Base-by-base conservation (phyloP, 768 basidiomycete genomes). In the Termitomyces sp. region DNA sequence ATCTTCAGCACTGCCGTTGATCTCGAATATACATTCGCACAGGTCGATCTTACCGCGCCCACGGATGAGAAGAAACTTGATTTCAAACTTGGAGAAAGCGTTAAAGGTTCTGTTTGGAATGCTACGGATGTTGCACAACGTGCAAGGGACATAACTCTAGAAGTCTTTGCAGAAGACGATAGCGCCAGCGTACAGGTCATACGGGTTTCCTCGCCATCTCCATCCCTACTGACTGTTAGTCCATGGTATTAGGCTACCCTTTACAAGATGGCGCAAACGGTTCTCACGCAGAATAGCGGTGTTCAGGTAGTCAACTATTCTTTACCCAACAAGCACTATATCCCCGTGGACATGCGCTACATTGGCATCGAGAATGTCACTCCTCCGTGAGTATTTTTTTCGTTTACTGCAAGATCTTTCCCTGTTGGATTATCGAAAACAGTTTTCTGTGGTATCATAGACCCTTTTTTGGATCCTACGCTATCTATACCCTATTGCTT, bases 301-400 rank as follows among this genome's bases (percentile, higher is more conserved):
- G 77, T 97, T 12, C 67, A 78, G 42, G 71, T 71, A 2, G 87
- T 91, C 32, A 77, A 79, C 14, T 97, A 96, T 72, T 71, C 74
- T 42, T 78, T 97, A 3, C 95, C 96, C 2, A 98, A 98, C 77
- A 92, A 95, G 73, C 95, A 97, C 68, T 98, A 96, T 70, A 82
- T 97, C 63, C 90, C 91, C 0, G 91, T 95, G 46, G 84, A 91
- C 69, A 88, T 93, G 85, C 72, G 71, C 53, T 91, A 90, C 59
- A 73, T 89, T 43, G 84, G 82, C 2, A 67, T 89, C 9, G 88
- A 90, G 63, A 92, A 92, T 66, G 61, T 80, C 38, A 83, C 82
- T 2, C 85, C 86, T 42, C 50, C 50, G 34, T 59, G 43, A 49
- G 59, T 29, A 40, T 29, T 51, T n/a, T 29, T 5, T 27, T 35